Evolutionary conservation across 2,329 filamentous ascomycete species (phyloP), one percentile per base, ranked within the genome.

Genomic region (Claviceps citrina): DNA sequence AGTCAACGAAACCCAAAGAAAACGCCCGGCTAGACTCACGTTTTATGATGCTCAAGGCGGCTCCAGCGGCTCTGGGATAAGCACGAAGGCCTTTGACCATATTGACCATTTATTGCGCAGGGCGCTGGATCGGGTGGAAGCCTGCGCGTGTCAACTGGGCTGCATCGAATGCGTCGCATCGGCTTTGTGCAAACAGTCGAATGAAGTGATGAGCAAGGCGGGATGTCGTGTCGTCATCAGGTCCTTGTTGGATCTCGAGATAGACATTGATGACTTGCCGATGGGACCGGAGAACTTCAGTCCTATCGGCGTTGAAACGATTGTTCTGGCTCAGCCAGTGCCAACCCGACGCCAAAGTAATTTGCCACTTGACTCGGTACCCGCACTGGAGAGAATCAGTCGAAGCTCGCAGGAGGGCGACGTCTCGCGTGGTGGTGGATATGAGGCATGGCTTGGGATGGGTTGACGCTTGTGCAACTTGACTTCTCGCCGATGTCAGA

Each of bases 11-110:
- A 78, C 75, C 0, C 63, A 65, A 22, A 72, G 87, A 24, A 94
- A 94, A 61, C 71, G 91, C 4, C 91, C 89, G 0, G 91, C 86
- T 0, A 68, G 91, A 1, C 62, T 98, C 36, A 94, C 85, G 0
- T 94, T 98, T 53, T 98, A 96, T 60, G 91, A 96, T 56, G 81
- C 85, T 3, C 94, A 93, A 59, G 91, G 91, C 7, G 89, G 89
- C 0, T 71, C 81, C 0, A 73, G 75, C 32, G 89, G 89, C 0
- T 81, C 76, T 0, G 91, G 91, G 0, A 93, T 95, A 49, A 85
- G 81, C 45, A 83, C 81, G 30, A 95, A 94, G 55, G 89, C 86
- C 0, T 96, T 96, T 52, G 89, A 96, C 52, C 93, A 93, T 53
- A 69, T 94, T 16, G 85, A 94, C 51, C 57, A 81, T 26, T 63